phyloP scores from a whole-genome alignment of 306 rosid species.

The Betula pendula region DNA sequence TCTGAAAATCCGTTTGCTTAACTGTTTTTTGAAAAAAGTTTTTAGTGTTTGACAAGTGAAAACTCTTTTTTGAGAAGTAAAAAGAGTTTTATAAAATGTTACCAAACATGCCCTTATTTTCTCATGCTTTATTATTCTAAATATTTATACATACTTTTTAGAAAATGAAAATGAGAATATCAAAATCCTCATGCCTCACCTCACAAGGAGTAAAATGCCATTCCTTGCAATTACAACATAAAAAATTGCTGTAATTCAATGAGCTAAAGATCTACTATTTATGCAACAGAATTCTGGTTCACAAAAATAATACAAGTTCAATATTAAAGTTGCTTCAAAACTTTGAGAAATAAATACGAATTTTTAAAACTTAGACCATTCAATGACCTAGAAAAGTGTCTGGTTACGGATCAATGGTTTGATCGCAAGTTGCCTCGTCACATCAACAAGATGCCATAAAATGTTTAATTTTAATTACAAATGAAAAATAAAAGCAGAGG shows the following conservation, averaged over 20 bases:
- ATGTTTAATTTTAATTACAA: too few relatives aligned
- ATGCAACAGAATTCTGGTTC: not conserved
- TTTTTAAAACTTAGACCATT: not conserved
- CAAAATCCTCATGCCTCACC: too few relatives aligned
- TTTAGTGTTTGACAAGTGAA: too few relatives aligned
- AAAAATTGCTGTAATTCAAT: too few relatives aligned
- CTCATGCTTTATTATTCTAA: too few relatives aligned
- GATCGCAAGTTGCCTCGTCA: not conserved
- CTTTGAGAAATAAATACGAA: slow-evolving; percentile 1
- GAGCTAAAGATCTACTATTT: slow-evolving; percentile 7
- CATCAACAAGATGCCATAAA: not conserved
- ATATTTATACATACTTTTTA: too few relatives aligned
- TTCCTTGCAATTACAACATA: not conserved
- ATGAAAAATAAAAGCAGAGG: not conserved
- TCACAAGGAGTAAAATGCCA: not conserved
- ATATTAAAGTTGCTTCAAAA: not conserved
- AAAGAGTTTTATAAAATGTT: too few relatives aligned
- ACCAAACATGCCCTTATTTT: too few relatives aligned
- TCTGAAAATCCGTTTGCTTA: too few relatives aligned
- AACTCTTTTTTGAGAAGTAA: too few relatives aligned
- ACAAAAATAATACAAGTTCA: not conserved
- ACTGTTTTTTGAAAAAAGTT: too few relatives aligned
- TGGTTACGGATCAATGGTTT: not conserved
- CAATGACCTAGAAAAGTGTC: not conserved
- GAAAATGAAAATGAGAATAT: too few relatives aligned